Conservation (phyloP, 805 yeast species). For the Sugiyamaella chiloensis region DNA sequence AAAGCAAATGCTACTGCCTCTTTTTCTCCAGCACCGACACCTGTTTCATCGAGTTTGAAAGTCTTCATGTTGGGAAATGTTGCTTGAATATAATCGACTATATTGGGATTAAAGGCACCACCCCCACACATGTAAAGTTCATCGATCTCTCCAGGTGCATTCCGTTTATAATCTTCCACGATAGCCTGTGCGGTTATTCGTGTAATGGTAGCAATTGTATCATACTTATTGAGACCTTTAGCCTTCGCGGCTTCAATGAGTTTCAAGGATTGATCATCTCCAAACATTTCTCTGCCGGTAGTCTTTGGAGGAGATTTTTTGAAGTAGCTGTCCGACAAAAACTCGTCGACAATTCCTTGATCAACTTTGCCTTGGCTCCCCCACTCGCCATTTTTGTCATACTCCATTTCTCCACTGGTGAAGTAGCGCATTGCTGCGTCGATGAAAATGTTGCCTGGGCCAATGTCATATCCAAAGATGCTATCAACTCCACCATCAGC, state of each 20-base stretch:
- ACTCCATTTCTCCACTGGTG: slow-evolving; percentile 25
- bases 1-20: slow-evolving; percentile 32
- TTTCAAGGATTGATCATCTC: slow-evolving; percentile 25
- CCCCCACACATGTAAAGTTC: slow-evolving; percentile 31
- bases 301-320: slow-evolving; percentile 27
- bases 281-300: slow-evolving; percentile 31
- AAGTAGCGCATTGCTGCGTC: slow-evolving; percentile 31
- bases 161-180: slow-evolving; percentile 24
- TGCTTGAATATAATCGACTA: slow-evolving; percentile 21
- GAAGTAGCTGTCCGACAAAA: slow-evolving; percentile 25
- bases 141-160: slow-evolving; percentile 22
- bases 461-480: slow-evolving; percentile 29
- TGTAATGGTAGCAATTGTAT: slow-evolving; percentile 30
- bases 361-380: slow-evolving; percentile 28
- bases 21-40: slow-evolving; percentile 22
- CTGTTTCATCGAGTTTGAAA: slow-evolving; percentile 21
- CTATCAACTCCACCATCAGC: slow-evolving; percentile 27
- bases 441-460: slow-evolving; percentile 32
- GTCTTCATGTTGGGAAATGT: slow-evolving; percentile 26
- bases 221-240: slow-evolving; percentile 24
- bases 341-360: slow-evolving; percentile 27
- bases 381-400: slow-evolving; percentile 29
- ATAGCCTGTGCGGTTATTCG: slow-evolving; percentile 31
- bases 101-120: slow-evolving; percentile 30
- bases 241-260: slow-evolving; percentile 15